Percentiles rank a stretch among this genome's conserved stretches.
Evolutionary conservation across 805 yeast species (phyloP).

Genomic region (Ogataea thermomethanolica): DNA sequence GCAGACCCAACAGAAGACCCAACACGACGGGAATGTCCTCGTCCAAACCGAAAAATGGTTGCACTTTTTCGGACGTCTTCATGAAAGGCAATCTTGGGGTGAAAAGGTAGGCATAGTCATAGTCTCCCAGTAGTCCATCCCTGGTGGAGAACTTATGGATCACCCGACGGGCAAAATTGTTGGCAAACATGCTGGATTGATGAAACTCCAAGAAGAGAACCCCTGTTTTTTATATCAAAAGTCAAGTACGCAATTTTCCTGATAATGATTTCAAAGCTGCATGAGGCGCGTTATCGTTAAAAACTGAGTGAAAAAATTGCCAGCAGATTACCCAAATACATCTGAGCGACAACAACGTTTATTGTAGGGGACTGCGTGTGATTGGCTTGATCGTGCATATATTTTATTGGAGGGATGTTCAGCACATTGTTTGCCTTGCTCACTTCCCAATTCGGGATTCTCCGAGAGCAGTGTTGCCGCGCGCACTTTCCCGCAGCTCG

Average conservation of each 20-base stretch:
- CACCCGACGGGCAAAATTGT: constrained; percentile 7
- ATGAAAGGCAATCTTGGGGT: constrained; percentile 76
- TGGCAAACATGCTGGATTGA: background rate
- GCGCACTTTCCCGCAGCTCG: background rate
- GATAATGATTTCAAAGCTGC: constrained; percentile 2
- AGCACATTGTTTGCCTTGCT: background rate
- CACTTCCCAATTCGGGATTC: constrained; percentile 1
- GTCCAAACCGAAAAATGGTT: constrained; percentile 81
- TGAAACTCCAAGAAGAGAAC: no score
- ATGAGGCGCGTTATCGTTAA: constrained; percentile 4
- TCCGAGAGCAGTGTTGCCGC: background rate
- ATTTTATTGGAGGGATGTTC: background rate
- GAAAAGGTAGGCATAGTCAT: constrained; percentile 76
- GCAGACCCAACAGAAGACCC: constrained; percentile 77
- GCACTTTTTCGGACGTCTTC: constrained; percentile 44
- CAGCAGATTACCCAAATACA: background rate
- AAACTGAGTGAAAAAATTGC: constrained; percentile 1
- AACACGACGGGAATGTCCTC: constrained; percentile 77
- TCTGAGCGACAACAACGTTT: background rate
- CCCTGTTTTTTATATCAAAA: background rate
- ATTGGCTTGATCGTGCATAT: background rate
- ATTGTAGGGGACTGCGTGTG: background rate
- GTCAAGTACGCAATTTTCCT: background rate
- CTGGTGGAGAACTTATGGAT: constrained; percentile 49
- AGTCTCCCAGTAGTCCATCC: constrained; percentile 84